Evolutionary conservation across 2,329 filamentous ascomycete species (phyloP), one percentile per base, ranked within the genome.

Genomic region (Shiraia bambusicola): DNA sequence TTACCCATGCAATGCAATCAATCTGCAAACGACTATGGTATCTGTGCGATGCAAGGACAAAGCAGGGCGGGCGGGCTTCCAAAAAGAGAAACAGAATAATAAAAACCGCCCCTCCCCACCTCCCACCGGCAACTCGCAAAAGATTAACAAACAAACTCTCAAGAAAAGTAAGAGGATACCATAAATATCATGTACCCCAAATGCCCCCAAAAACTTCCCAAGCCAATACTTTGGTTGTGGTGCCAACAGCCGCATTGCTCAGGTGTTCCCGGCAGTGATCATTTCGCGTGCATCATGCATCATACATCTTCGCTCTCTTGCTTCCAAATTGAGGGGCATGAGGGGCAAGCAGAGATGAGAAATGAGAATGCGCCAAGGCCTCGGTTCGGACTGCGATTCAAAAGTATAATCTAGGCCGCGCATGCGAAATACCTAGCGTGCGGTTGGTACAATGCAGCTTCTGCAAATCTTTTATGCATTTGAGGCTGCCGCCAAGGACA

Each of bases 1-100:
- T 54, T 54, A 49, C 50, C 56, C 49, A 62, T 61, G 60, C 58
- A 59, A 59, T 59, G 55, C 52, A 49, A 47, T 49, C 51, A 52
- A 56, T 46, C 47, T 37, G 35, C 41, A 45, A 51, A 50, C 34
- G 44, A 51, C 43, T 27, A 35, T 34, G 42, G 42, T 44, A 52
- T 52, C 46, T 37, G 37, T 43, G 52, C 43, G 37, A 48, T 50
- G 49, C 46, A 45, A 48, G 25, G 31, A 47, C 41, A 49, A 17
- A 30, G 43, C 47, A 52, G 40, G 51, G 47, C 51, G 39, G 57
- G 49, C 40, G 45, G 45, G 47, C 47, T 46, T 50, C 47, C 44
- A 45, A 49, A 52, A 37, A 48, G 40, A 51, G 47, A 52, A 34
- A 44, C 50, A 61, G 56, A 50, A 42, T n/a, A 52, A 52, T 44